Conservation (phyloP, 1,139 yeast species). For the Hyphopichia pseudoburtonii region DNA sequence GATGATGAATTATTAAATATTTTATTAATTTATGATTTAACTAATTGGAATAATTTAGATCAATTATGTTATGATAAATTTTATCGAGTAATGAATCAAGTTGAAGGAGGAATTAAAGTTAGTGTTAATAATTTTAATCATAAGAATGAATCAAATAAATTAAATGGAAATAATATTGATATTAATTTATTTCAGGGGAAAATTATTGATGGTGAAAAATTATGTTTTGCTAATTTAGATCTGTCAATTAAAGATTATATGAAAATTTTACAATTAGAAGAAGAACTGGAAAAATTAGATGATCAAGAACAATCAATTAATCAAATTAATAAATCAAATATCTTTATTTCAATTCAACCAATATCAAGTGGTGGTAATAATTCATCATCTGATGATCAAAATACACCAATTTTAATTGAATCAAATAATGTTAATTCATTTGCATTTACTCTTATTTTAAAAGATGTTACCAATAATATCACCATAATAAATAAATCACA, state of each 20-base stretch:
- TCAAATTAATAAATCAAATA: conserved; percentile 51
- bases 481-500: conserved; percentile 78
- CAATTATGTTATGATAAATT: conserved; percentile 66
- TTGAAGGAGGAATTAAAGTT: conserved; percentile 80
- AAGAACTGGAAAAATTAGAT: conserved; percentile 19
- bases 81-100: conserved; percentile 83
- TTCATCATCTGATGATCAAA: conserved; percentile 18
- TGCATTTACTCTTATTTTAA: conserved; percentile 68
- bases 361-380: conserved; percentile 30
- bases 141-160: conserved; percentile 19
- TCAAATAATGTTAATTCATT: conserved; percentile 36
- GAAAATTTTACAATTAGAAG: conserved; percentile 18
- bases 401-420: conserved; percentile 42
- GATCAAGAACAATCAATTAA: conserved; percentile 17
- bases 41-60: conserved; percentile 66
- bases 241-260: conserved; percentile 56
- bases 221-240: conserved; percentile 84
- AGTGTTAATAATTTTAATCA: conserved; percentile 55
- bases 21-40: conserved; percentile 74
- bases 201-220: conserved; percentile 81
- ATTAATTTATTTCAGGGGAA: conserved; percentile 78
- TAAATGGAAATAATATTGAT: conserved; percentile 29
- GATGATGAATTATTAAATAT: conserved; percentile 52
- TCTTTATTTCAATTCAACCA: conserved; percentile 82
- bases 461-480: conserved; percentile 77